phyloP scores from a whole-genome alignment of 2,329 filamentous ascomycete genomes.

The Zopfia rhizophila region DNA sequence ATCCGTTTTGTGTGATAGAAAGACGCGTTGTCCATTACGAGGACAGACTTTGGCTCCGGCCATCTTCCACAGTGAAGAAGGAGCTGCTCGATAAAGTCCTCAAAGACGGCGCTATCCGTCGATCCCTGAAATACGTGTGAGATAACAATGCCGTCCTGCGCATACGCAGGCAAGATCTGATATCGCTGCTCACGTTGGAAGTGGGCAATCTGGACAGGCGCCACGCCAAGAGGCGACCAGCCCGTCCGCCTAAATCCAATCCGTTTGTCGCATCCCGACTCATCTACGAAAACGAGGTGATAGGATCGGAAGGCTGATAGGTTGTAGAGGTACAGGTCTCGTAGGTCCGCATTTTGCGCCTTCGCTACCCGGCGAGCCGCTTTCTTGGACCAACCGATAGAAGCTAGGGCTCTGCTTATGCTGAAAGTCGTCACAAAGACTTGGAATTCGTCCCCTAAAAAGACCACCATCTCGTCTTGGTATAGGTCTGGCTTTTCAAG shows the following conservation, averaged over 20 bases:
- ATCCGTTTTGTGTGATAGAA: slow-evolving; percentile 27
- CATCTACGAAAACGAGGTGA: slow-evolving; percentile 2
- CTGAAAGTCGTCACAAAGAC: slow-evolving; percentile 22
- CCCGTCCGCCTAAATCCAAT: slow-evolving; percentile 2
- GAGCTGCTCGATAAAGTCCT: slow-evolving; percentile 1
- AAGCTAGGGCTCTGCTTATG: slow-evolving; percentile 35
- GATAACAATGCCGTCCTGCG: too few species aligned
- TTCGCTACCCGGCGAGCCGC: slow-evolving; percentile 40
- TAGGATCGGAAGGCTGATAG: slow-evolving; percentile 45
- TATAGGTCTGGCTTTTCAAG: slow-evolving; percentile 41
- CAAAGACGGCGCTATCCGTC: not conserved
- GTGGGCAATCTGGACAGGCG: slow-evolving; percentile 4
- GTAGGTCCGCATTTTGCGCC: slow-evolving; percentile 46
- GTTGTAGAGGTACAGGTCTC: slow-evolving; percentile 48
- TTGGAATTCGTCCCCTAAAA: slow-evolving; percentile 39
- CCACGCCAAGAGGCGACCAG: slow-evolving; percentile 6
- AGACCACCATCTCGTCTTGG: slow-evolving; percentile 39
- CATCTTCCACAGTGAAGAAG: not conserved
- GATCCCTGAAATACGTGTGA: not conserved
- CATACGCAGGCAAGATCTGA: slow-evolving; percentile 11
- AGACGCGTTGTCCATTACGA: not conserved
- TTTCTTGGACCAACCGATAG: slow-evolving; percentile 45
- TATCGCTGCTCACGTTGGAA: slow-evolving; percentile 6
- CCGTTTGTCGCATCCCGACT: slow-evolving; percentile 1
- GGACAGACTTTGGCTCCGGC: too few species aligned